Percentiles rank a stretch among this genome's conserved stretches.
phyloP scores from a whole-genome alignment of 768 basidiomycete species.

The Daedaleopsis sinensis region DNA sequence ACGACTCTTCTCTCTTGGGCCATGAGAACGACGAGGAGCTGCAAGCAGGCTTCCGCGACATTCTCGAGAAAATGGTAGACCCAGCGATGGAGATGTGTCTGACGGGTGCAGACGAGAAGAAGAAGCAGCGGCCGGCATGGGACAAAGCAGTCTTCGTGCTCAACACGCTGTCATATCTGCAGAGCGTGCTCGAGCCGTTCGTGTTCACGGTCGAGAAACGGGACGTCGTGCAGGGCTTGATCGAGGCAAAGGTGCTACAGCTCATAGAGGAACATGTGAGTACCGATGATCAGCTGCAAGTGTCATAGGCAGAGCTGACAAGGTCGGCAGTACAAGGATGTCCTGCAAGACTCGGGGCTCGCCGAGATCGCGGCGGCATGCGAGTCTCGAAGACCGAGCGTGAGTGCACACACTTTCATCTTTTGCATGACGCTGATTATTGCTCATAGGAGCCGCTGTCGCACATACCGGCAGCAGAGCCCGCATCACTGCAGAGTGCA shows the following conservation, averaged over 20 bases:
- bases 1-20: constrained; percentile 82
- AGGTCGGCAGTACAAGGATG: constrained; percentile 45
- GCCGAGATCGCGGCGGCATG: constrained; percentile 48
- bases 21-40: constrained; percentile 39
- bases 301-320: background rate
- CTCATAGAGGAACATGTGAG: constrained; percentile 87
- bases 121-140: constrained; percentile 60
- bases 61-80: constrained; percentile 84
- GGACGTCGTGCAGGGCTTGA: constrained; percentile 53
- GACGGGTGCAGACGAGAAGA: constrained; percentile 66
- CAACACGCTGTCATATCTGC: constrained; percentile 83
- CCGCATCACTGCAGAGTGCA: constrained; percentile 61
- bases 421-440: background rate
- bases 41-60: constrained; percentile 59
- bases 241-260: constrained; percentile 61
- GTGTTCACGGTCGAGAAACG: constrained; percentile 69
- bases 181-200: constrained; percentile 68
- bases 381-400: constrained; percentile 41
- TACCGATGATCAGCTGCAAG: constrained; percentile 9
- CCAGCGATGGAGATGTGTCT: constrained; percentile 81
- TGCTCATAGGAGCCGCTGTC: constrained; percentile 69
- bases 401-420: constrained; percentile 29
- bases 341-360: constrained; percentile 59
- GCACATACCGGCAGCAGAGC: constrained; percentile 65
- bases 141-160: constrained; percentile 83